Evolutionary conservation across 148 eudicot genomes (phyloP).

Genomic region (Vaccinium macrocarpon): DNA sequence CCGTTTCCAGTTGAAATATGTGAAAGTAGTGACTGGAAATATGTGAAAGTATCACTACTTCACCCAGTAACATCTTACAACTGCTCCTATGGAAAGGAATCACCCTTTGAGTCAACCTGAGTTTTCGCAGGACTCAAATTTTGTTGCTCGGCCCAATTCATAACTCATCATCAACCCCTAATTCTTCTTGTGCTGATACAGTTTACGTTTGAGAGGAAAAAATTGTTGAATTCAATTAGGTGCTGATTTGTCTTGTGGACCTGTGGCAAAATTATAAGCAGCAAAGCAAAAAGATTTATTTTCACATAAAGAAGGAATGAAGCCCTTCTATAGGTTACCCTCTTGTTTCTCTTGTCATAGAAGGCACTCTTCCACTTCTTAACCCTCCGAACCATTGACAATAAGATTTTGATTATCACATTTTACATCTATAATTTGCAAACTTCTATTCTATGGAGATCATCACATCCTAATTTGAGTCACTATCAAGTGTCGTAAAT

Average conservation of each 20-base stretch:
- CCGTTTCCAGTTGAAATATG: background rate
- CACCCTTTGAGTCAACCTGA: background rate
- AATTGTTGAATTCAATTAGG: background rate
- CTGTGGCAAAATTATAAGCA: background rate
- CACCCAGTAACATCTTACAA: background rate
- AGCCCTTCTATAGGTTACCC: background rate
- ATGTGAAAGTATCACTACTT: background rate
- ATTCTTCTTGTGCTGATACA: background rate
- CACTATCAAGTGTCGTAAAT: background rate
- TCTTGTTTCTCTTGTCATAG: background rate
- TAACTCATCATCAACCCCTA: background rate
- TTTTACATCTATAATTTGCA: background rate
- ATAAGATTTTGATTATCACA: background rate
- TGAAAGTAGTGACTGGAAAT: background rate
- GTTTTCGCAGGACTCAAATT: background rate
- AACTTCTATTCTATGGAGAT: background rate
- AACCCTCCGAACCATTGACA: constrained; percentile 1
- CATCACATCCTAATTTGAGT: background rate
- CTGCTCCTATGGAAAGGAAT: background rate
- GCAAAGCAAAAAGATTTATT: background rate
- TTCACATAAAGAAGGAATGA: background rate
- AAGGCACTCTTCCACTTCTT: background rate
- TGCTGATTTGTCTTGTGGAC: background rate
- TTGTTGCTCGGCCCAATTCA: constrained; percentile 1
- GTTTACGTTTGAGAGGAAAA: background rate